Percentiles rank a stretch among this genome's conserved stretches.
Evolutionary conservation across 108 stramenopile genomes (phyloP).

Genomic region (Ochromonas danica): DNA sequence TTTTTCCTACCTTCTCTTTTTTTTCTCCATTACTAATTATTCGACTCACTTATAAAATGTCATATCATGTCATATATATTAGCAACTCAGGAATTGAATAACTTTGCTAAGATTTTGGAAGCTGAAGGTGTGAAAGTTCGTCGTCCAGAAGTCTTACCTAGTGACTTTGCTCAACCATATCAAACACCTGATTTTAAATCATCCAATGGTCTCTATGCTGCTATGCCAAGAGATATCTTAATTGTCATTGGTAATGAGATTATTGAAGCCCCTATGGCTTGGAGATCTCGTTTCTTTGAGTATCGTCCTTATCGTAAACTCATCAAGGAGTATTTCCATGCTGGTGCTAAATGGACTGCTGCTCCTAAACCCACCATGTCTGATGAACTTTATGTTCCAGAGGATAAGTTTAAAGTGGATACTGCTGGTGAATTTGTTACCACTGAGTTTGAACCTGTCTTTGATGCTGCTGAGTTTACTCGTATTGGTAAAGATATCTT

Average conservation of each 20-base stretch:
- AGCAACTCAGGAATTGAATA: constrained; percentile 48
- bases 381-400: constrained; percentile 52
- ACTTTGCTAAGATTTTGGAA: constrained; percentile 44
- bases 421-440: constrained; percentile 48
- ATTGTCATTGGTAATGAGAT: constrained; percentile 51
- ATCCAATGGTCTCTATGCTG: constrained; percentile 48
- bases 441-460: constrained; percentile 52
- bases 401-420: constrained; percentile 53
- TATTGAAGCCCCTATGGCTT: constrained; percentile 55
- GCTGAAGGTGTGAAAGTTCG: constrained; percentile 51
- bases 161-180: constrained; percentile 45
- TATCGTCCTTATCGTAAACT: constrained; percentile 45
- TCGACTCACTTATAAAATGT: neutral
- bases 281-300: constrained; percentile 55
- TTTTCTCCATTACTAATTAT: no score
- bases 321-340: constrained; percentile 50
- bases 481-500: constrained; percentile 54
- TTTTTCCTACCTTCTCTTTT: no score
- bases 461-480: constrained; percentile 55
- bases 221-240: constrained; percentile 51
- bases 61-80: neutral
- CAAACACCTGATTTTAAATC: constrained; percentile 48
- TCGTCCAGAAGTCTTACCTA: constrained; percentile 42
- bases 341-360: constrained; percentile 49
- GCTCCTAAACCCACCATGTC: constrained; percentile 55